Evolutionary conservation across 345 rosid species (phyloP), one percentile per base, ranked within the genome.

Genomic region (Aquilaria malaccensis): DNA sequence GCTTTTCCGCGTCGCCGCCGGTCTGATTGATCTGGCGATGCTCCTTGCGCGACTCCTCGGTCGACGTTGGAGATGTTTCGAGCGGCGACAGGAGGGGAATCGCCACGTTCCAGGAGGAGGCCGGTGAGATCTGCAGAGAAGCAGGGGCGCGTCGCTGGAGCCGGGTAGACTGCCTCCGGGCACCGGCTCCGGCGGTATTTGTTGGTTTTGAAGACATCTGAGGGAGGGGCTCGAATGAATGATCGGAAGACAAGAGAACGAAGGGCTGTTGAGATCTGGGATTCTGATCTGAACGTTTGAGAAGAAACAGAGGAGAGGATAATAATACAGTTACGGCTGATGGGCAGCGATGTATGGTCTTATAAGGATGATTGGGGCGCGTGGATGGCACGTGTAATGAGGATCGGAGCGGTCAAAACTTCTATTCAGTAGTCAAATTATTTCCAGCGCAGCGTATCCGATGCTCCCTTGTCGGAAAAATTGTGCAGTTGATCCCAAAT

Each of bases 51-150:
- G 64, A 47, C 45, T 71, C 77, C 29, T 71, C 72, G 53, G 70
- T 58, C 56, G 77, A 72, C 7, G 82, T 64, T n/a, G 96, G 91
- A 11, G 98, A 92, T 15, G 82, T 33, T 45, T 71, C 71, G 46
- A 92, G 70, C 52, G 98, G 98, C 50, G 98, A 89, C 32, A 92
- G 78, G 55, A 92, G 96, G 7, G 98, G 98, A 33, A 92, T 92
- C 47, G 98, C 97, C 0, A 74, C 88, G 80, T 87, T 84, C 97
- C 89, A 92, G 65, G 63, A 55, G 0, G 82, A 50, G 2, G 56
- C 69, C n/a, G 91, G 83, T 54, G 69, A 74, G 63, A 93, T 80
- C 67, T 83, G 81, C 57, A 81, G 60, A 29, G 91, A 77, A 5
- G 97, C 80, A 65, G 98, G 97, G 7, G 89, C 78, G 41, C 89